Evolutionary conservation across 108 stramenopile species (phyloP), one percentile per base, ranked within the genome.

Genomic region (Skeletonema tropicum): DNA sequence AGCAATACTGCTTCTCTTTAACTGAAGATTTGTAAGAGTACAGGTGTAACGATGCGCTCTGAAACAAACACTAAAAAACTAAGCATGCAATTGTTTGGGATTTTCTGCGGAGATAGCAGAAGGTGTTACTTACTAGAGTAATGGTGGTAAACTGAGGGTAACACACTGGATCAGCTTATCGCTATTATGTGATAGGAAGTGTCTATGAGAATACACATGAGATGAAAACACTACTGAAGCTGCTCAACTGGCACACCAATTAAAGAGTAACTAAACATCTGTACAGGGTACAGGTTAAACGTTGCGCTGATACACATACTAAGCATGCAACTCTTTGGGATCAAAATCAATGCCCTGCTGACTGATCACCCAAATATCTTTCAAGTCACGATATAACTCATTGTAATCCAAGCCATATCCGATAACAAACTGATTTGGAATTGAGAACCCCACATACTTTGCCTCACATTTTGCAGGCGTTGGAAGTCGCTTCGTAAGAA

Each of bases 401-500:
- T 90, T 87, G 76, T 83, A 90, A 60, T 90, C 89, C 32, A 90
- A 60, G 2, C 89, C 89, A 60, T 80, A 88, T 6, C 89, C 89
- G 57, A 90, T 73, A 8, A 90, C 71, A 74, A 90, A 90, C 41
- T 85, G 60, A 64, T 85, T 63, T 11, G 89, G 89, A 58, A 90
- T 88, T 11, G 86, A 83, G 67, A 90, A 90, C 11, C 89, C 87
- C 32, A 77, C 71, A 48, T 87, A 90, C 71, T 90, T 87, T 46
- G 84, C 84, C 15, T 46, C 48, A 10, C 26, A 59, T 60, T 11
- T n/a, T 1, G 63, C 55, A 11, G 60, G 68, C 5, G 70, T 48
- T 19, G 36, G 46, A 13, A 86, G 32, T 26, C 87, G 80, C 52
- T 90, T 90, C 58, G 41, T 46, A 45, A 90, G 70, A 35, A 90